Conservation (phyloP, 2,329 filamentous ascomycete genomes). For the Trichoderma sp. region DNA sequence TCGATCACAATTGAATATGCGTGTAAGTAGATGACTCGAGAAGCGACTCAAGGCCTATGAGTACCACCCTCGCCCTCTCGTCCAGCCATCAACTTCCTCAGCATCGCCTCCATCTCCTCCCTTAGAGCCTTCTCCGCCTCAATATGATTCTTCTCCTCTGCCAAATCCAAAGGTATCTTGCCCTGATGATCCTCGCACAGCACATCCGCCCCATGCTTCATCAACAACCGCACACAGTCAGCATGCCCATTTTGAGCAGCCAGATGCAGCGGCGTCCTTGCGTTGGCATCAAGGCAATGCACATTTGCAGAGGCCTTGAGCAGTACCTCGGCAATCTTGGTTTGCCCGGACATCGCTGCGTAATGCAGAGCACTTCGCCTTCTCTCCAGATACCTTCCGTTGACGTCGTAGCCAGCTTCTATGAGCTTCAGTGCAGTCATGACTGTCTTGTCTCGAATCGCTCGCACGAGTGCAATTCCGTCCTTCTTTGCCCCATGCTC, state of each 20-base stretch:
- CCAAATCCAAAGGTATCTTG: constrained; percentile 8
- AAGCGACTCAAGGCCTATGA: background rate
- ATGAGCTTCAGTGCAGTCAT: constrained; percentile 16
- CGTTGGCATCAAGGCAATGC: constrained; percentile 13
- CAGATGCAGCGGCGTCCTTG: constrained; percentile 20
- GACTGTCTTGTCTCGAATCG: constrained; percentile 7
- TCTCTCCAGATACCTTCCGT: constrained; percentile 5
- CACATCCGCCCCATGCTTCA: constrained; percentile 18
- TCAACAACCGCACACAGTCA: constrained; percentile 8
- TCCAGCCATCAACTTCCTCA: background rate
- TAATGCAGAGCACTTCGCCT: constrained; percentile 10
- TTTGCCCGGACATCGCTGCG: constrained; percentile 3
- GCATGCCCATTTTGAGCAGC: constrained; percentile 10
- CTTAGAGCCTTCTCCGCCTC: background rate
- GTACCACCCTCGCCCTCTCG: background rate
- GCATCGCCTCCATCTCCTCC: background rate
- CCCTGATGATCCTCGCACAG: background rate
- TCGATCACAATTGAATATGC: too few relatives aligned
- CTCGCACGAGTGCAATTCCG: constrained; percentile 5
- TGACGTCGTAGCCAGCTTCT: constrained; percentile 9
- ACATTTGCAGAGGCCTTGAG: constrained; percentile 6
- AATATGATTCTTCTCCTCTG: background rate
- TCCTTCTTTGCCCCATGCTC: constrained; percentile 17
- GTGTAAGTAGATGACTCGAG: background rate
- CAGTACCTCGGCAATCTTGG: constrained; percentile 7